phyloP scores from a whole-genome alignment of 1,139 yeast genomes.

The Debaryomyces sp. region DNA sequence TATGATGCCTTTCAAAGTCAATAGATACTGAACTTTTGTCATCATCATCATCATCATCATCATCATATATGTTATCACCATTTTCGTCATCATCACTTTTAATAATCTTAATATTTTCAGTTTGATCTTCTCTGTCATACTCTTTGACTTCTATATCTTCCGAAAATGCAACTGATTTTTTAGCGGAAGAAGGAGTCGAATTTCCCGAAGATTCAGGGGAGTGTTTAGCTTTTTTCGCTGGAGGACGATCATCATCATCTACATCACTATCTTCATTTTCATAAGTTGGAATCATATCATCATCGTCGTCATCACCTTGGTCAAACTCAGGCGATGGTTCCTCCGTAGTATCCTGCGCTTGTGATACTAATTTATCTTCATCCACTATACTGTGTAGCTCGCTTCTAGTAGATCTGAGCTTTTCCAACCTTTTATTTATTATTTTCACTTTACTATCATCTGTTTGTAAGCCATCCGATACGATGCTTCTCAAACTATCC shows the following conservation, averaged over 20 bases:
- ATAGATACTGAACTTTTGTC: constrained; percentile 7
- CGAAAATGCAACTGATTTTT: constrained; percentile 47
- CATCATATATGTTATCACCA: constrained; percentile 20
- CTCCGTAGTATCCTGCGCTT: constrained; percentile 15
- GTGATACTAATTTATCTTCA: constrained; percentile 18
- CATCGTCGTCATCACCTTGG: constrained; percentile 27
- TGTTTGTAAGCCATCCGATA: constrained; percentile 45
- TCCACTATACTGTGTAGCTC: constrained; percentile 50
- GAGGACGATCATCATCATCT: constrained; percentile 25
- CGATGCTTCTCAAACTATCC: constrained; percentile 39
- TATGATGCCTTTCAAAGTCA: constrained; percentile 27
- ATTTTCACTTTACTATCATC: constrained; percentile 48
- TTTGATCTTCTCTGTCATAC: constrained; percentile 40
- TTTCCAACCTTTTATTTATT: constrained; percentile 40
- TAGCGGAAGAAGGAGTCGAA: constrained; percentile 28
- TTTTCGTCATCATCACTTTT: constrained; percentile 24
- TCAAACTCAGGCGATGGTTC: constrained; percentile 24
- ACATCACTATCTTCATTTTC: constrained; percentile 33
- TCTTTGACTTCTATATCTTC: constrained; percentile 51
- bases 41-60: constrained; percentile 19
- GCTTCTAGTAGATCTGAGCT: constrained; percentile 41
- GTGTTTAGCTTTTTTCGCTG: constrained; percentile 24
- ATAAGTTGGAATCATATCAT: constrained; percentile 38
- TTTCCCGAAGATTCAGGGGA: constrained; percentile 29
- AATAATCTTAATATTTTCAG: constrained; percentile 23